These are phyloP conservation scores for Pythium rishiriense DNA, from an alignment of 352 stramenopile species.

Conservation along the genomic window DNA sequence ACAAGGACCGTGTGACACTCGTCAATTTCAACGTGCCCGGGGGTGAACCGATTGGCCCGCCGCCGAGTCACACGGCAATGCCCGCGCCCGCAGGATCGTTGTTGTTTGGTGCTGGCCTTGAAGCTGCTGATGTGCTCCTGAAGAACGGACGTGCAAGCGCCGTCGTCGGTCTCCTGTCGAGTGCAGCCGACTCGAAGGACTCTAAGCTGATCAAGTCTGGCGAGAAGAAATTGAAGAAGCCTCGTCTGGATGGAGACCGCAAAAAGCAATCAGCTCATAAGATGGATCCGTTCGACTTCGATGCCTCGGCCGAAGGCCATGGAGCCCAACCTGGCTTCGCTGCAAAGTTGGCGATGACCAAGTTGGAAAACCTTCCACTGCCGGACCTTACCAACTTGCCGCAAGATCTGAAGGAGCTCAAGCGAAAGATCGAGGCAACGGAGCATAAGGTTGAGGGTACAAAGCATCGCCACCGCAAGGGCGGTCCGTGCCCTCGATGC, in stretches of 20 bases:
- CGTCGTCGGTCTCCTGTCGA: conserved; percentile 10
- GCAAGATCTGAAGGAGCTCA: conserved; percentile 79
- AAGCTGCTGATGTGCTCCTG: conserved; percentile 12
- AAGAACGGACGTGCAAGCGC: not conserved
- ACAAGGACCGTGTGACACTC: conserved; percentile 84
- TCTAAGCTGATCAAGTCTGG: conserved; percentile 21
- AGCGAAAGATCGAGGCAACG: conserved; percentile 83
- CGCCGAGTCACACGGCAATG: conserved; percentile 8
- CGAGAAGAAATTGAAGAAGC: conserved; percentile 30
- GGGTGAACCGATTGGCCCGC: conserved; percentile 25
- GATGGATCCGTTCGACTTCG: conserved; percentile 18
- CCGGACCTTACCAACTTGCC: conserved; percentile 75
- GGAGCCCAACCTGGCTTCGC: conserved; percentile 2
- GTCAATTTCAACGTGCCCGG: conserved; percentile 80
- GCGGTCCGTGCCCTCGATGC: conserved; percentile 73
- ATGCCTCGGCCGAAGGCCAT: conserved; percentile 19
- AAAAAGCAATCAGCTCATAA: conserved; percentile 18
- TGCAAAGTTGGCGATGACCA: conserved; percentile 29
- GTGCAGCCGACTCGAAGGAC: conserved; percentile 2
- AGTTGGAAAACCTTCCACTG: conserved; percentile 61
- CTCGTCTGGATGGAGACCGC: conserved; percentile 14
- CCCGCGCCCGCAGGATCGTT: conserved; percentile 11
- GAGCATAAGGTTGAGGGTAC: conserved; percentile 85
- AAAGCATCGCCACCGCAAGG: conserved; percentile 86
- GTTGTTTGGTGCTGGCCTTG: conserved; percentile 20